These are phyloP conservation scores for Candida krabiensis DNA, from an alignment of 805 yeast species.

Conservation along the genomic window DNA sequence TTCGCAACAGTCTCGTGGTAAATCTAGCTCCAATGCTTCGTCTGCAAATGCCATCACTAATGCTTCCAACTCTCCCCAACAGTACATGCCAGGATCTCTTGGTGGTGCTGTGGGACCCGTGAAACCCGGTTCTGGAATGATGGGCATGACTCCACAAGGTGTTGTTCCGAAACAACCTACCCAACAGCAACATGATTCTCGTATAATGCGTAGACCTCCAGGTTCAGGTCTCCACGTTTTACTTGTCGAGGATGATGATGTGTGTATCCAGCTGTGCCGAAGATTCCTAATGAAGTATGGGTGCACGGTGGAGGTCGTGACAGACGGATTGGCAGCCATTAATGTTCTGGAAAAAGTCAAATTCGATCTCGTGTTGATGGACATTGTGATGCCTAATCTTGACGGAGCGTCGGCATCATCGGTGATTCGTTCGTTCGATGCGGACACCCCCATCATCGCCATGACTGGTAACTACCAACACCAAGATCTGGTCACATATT, in stretches of 20 bases:
- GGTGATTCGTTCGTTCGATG: conserved; percentile 80
- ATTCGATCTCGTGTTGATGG: conserved; percentile 81
- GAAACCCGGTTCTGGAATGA: background rate
- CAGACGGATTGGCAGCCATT: conserved; percentile 90
- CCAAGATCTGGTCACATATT: conserved; percentile 74
- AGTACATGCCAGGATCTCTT: background rate
- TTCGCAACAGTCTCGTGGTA: conserved; percentile 5
- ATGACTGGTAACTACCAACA: conserved; percentile 91
- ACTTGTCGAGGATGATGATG: conserved; percentile 77
- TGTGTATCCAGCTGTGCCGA: conserved; percentile 78
- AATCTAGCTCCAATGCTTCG: conserved; percentile 5
- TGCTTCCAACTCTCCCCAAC: conserved; percentile 3
- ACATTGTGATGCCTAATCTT: conserved; percentile 84
- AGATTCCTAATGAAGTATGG: conserved; percentile 85
- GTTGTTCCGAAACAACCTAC: conserved; percentile 3
- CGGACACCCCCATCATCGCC: conserved; percentile 85
- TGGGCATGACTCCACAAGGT: background rate
- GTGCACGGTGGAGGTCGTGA: conserved; percentile 87
- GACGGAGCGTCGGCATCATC: conserved; percentile 92
- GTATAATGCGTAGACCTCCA: conserved; percentile 29
- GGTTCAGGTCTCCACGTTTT: conserved; percentile 59
- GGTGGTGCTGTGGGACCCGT: background rate
- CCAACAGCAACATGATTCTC: conserved; percentile 20
- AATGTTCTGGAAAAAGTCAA: conserved; percentile 67
- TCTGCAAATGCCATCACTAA: conserved; percentile 6